A percentile compares a stretch with the other conserved stretches of the same genome.
Conservation (phyloP, 2,329 filamentous ascomycete genomes). For the Botrytis fabae region DNA sequence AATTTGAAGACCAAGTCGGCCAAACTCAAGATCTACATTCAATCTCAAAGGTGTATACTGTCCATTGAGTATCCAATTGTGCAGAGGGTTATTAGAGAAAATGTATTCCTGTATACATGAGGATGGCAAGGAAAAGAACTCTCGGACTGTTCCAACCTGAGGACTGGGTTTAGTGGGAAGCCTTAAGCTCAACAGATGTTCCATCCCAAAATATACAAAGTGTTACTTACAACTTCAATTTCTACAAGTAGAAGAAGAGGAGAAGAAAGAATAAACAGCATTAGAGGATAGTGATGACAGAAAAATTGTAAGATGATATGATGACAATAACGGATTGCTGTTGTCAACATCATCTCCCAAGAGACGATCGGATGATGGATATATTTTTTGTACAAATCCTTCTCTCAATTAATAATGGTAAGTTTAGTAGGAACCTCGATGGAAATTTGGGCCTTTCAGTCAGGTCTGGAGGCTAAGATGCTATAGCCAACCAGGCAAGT, state of each 20-base stretch:
- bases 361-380: background rate
- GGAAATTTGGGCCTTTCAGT: background rate
- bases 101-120: no score
- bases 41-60: no score
- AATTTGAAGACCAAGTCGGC: no score
- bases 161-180: background rate
- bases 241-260: background rate
- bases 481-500: background rate
- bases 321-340: background rate
- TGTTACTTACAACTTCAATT: background rate
- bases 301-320: background rate
- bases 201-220: background rate
- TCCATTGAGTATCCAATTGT: no score
- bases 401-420: background rate
- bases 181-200: background rate
- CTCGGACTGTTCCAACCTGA: background rate
- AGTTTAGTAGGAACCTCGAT: fast-evolving
- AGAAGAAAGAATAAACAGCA: background rate
- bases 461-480: background rate
- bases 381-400: background rate
- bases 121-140: no score
- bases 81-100: no score
- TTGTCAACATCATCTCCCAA: background rate
- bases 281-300: background rate
- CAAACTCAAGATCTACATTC: no score